A percentile compares a stretch with the other conserved stretches of the same genome.
Evolutionary conservation across 2,329 filamentous ascomycete genomes (phyloP).

Genomic region (Aspergillus persii): DNA sequence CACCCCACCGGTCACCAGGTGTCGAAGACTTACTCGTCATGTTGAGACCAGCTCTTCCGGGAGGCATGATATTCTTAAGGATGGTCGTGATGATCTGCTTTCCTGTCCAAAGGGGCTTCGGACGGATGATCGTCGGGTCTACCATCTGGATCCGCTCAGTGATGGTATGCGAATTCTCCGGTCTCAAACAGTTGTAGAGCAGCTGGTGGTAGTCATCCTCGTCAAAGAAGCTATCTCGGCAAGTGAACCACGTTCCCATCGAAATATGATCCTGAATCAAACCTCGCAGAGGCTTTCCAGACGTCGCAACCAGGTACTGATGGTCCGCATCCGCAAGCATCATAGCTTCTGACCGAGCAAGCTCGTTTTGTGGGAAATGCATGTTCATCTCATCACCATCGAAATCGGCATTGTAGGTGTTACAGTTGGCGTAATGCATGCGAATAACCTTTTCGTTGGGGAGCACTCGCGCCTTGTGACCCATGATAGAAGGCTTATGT

Average conservation of each 20-base stretch:
- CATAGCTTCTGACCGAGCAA: constrained; percentile 87
- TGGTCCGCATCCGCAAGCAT: constrained; percentile 95
- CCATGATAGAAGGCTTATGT: constrained; percentile 99
- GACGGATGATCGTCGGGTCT: constrained; percentile 77
- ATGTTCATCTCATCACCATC: constrained; percentile 99
- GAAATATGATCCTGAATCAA: constrained; percentile 98
- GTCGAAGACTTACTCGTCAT: constrained; percentile 78
- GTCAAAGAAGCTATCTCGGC: constrained; percentile 85
- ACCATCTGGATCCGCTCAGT: constrained; percentile 79
- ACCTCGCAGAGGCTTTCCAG: constrained; percentile 89
- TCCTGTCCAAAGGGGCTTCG: constrained; percentile 81
- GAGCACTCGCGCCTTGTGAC: constrained; percentile 85
- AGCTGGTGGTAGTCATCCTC: constrained; percentile 87
- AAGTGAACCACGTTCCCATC: constrained; percentile 87
- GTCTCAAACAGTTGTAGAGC: constrained; percentile 84
- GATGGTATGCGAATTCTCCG: constrained; percentile 84
- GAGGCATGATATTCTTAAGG: constrained; percentile 83
- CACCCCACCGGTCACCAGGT: constrained; percentile 74
- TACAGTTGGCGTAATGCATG: constrained; percentile 99
- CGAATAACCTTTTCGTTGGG: constrained; percentile 95
- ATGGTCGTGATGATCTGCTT: constrained; percentile 95
- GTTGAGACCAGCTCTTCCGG: constrained; percentile 71
- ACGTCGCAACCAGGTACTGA: constrained; percentile 91
- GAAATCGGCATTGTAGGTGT: constrained; percentile 99
- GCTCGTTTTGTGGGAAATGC: constrained; percentile 97